Conservation (phyloP, 2,329 filamentous ascomycete genomes). For the Botrytis galanthina region DNA sequence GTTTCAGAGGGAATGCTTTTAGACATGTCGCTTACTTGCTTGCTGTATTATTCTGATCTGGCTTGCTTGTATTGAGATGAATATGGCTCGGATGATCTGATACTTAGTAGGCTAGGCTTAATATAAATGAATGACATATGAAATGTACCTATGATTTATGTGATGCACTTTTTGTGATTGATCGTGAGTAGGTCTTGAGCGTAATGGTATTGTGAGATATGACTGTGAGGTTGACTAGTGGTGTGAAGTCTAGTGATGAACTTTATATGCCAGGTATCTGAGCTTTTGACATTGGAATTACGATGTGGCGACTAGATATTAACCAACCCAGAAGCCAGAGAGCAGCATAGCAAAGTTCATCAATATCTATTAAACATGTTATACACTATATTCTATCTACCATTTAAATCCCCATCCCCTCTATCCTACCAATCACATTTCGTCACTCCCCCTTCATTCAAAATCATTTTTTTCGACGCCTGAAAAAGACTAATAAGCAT, state of each 20-base stretch:
- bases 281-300: not conserved
- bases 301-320: not conserved
- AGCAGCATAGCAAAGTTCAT: not conserved
- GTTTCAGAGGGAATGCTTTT: not conserved
- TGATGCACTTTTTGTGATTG: not conserved
- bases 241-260: not conserved
- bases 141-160: not conserved
- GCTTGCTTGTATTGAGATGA: not conserved
- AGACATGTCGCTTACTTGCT: slow-evolving; percentile 2
- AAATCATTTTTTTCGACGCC: slow-evolving; percentile 64
- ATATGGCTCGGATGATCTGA: not conserved
- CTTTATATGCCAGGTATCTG: not conserved
- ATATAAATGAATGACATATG: not conserved
- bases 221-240: not conserved
- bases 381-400: not conserved
- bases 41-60: not conserved
- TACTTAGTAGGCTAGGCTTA: not conserved
- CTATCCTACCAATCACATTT: slow-evolving; percentile 29
- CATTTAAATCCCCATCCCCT: not conserved
- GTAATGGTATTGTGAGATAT: not conserved
- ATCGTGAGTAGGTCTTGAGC: not conserved
- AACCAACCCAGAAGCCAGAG: not conserved
- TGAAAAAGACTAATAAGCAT: slow-evolving; percentile 78
- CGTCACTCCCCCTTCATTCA: slow-evolving; percentile 34
- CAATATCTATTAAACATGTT: not conserved